Conservation (phyloP, 441 rosid species). For the Gossypium schwendimanii region DNA sequence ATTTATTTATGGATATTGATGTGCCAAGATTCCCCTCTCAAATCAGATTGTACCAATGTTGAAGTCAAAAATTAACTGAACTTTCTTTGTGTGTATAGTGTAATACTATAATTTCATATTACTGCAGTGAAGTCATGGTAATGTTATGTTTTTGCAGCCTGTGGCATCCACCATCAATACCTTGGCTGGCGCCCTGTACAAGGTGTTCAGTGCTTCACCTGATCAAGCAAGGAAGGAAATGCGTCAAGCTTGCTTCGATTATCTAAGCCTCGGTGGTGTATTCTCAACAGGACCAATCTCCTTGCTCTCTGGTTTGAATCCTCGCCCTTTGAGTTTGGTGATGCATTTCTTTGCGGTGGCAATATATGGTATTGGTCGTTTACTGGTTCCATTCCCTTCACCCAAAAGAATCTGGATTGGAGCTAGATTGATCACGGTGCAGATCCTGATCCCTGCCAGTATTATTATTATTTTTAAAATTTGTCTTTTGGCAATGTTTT, state of each 20-base stretch:
- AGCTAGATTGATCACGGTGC: slow-evolving; percentile 10
- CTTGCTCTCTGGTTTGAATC: slow-evolving; percentile 18
- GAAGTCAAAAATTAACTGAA: background rate
- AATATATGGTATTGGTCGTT: slow-evolving; percentile 10
- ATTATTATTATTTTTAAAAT: background rate
- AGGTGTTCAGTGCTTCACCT: slow-evolving; percentile 17
- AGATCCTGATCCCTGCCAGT: background rate
- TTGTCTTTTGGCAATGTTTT: background rate
- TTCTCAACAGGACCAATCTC: slow-evolving; percentile 17
- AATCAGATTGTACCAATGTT: background rate
- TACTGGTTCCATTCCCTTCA: slow-evolving; percentile 13
- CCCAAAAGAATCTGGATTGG: slow-evolving; percentile 16
- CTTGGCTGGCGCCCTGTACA: slow-evolving; percentile 17
- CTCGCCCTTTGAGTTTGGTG: slow-evolving; percentile 15
- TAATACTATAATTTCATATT: background rate
- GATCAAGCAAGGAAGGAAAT: slow-evolving; percentile 18
- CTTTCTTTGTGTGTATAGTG: background rate
- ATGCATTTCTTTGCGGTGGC: slow-evolving; percentile 7
- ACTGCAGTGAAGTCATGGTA: background rate
- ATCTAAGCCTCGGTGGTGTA: slow-evolving; percentile 18
- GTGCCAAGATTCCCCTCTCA: background rate
- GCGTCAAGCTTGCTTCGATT: slow-evolving; percentile 15
- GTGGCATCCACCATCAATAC: slow-evolving; percentile 17
- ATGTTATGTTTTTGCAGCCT: slow-evolving; percentile 7
- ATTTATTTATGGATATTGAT: background rate